Evolutionary conservation across 1,139 yeast species (phyloP).

Genomic region (Candida gigantensis): DNA sequence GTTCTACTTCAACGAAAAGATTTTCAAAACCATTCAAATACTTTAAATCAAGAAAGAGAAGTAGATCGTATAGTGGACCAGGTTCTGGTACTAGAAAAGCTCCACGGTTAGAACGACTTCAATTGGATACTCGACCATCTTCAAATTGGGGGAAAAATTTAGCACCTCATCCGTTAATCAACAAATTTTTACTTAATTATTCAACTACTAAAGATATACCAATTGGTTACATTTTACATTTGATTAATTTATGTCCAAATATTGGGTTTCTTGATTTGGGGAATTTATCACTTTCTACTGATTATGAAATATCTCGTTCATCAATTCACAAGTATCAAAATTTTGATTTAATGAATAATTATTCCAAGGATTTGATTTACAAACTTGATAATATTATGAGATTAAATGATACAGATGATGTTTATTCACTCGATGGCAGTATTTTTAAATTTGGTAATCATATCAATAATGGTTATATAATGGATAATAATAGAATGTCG

Average conservation of each 20-base stretch:
- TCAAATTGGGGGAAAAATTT: slow-evolving; percentile 10
- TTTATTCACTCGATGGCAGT: slow-evolving; percentile 6
- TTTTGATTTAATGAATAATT: slow-evolving; percentile 42
- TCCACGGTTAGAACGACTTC: slow-evolving; percentile 16
- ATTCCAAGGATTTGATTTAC: slow-evolving; percentile 30
- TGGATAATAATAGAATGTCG: slow-evolving; percentile 6
- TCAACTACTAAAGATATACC: slow-evolving; percentile 67
- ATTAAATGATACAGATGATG: slow-evolving; percentile 10
- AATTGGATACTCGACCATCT: slow-evolving; percentile 6
- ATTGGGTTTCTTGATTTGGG: slow-evolving; percentile 51
- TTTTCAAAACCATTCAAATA: slow-evolving; percentile 27
- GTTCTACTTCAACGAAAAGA: slow-evolving; percentile 19
- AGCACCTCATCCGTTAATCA: slow-evolving; percentile 57
- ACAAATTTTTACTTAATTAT: slow-evolving; percentile 56
- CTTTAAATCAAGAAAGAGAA: slow-evolving; percentile 25
- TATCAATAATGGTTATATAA: too few relatives aligned
- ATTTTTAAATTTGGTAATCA: slow-evolving; percentile 9
- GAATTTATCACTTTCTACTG: slow-evolving; percentile 57
- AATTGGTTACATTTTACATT: slow-evolving; percentile 62
- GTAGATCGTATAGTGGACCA: slow-evolving; percentile 15
- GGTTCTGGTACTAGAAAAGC: slow-evolving; percentile 10
- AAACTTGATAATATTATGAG: slow-evolving; percentile 26
- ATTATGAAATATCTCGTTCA: slow-evolving; percentile 49
- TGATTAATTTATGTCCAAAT: slow-evolving; percentile 61
- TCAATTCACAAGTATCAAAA: slow-evolving; percentile 37